A percentile compares a stretch with the other conserved stretches of the same genome.
Conservation (phyloP, 495 filamentous ascomycete genomes). For the Entonaema liquescens region DNA sequence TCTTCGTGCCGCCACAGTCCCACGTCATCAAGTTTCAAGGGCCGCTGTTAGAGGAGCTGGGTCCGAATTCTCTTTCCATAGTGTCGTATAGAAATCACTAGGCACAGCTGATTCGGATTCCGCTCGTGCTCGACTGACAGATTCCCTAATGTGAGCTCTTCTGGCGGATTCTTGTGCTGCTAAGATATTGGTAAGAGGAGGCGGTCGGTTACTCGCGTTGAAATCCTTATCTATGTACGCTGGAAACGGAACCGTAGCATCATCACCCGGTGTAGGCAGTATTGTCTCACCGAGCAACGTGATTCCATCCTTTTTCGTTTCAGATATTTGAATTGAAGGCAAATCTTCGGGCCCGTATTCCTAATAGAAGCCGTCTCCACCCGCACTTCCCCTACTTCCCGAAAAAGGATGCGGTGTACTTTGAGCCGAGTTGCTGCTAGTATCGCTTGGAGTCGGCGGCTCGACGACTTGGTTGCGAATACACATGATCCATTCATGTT, state of each 20-base stretch:
- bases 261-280: neutral
- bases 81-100: neutral
- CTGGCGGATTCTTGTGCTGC: slow-evolving; percentile 41
- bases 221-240: neutral
- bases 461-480: slow-evolving; percentile 65
- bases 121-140: slow-evolving; percentile 28
- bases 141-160: slow-evolving; percentile 39
- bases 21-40: slow-evolving; percentile 21
- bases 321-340: slow-evolving; percentile 27
- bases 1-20: neutral
- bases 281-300: neutral
- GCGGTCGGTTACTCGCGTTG: slow-evolving; percentile 6
- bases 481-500: slow-evolving; percentile 92
- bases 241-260: neutral
- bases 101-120: slow-evolving; percentile 36
- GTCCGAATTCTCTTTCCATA: slow-evolving; percentile 35
- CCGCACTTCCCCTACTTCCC: slow-evolving; percentile 37
- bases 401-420: slow-evolving; percentile 46
- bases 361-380: slow-evolving; percentile 46
- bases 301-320: slow-evolving; percentile 21
- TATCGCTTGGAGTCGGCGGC: slow-evolving; percentile 61
- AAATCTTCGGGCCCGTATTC: slow-evolving; percentile 35
- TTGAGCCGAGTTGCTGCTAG: slow-evolving; percentile 52
- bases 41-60: slow-evolving; percentile 33
- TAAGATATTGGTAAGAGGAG: slow-evolving; percentile 26